Evolutionary conservation across 345 rosid genomes (phyloP), one percentile per base, ranked within the genome.

Genomic region (Murraya koenigii): DNA sequence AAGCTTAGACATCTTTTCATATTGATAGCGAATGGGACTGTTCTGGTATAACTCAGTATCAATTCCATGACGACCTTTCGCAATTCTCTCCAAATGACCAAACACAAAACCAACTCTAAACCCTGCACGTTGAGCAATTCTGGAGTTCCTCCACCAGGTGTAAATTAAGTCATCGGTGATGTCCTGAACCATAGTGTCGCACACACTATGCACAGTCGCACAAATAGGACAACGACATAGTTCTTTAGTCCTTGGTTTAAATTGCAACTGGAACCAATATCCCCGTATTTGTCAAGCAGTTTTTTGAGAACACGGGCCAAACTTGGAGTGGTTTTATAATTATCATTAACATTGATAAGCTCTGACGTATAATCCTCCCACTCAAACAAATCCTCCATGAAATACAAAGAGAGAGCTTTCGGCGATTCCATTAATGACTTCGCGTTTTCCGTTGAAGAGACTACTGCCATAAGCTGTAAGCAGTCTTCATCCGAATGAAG

Each of bases 381-480:
- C 5, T 52, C 56, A 15, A 52, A 14, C 3, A 13, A 44, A 11
- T 13, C 49, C 49, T 3, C 0, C 49, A 0, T 44, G 2, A 0
- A 19, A 44, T 11, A 17, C 20, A 5, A 14, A 52, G 0, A 44
- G 15, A 44, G 0, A 41, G 49, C 14, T 1, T 13, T 11, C 17
- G 0, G 0, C 49, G 5, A 44, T 11, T 44, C 49, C 49, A 44
- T 44, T 0, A 44, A 44, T 11, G 49, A 13, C 49, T 11, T 44
- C 17, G 0, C 0, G 49, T 44, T 0, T 44, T 44, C 17, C 49
- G 11, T 44, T 3, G 49, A 11, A 44, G 49, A 44, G 0, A 0
- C 49, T 11, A 14, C 56, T 17, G 22, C 56, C 56, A 52, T 4
- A 52, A 5, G 22, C 22, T 19, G 56, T 52, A 3, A 47, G 52